phyloP scores from a whole-genome alignment of 2,329 filamentous ascomycete species.

The Colletotrichum endophyticum region DNA sequence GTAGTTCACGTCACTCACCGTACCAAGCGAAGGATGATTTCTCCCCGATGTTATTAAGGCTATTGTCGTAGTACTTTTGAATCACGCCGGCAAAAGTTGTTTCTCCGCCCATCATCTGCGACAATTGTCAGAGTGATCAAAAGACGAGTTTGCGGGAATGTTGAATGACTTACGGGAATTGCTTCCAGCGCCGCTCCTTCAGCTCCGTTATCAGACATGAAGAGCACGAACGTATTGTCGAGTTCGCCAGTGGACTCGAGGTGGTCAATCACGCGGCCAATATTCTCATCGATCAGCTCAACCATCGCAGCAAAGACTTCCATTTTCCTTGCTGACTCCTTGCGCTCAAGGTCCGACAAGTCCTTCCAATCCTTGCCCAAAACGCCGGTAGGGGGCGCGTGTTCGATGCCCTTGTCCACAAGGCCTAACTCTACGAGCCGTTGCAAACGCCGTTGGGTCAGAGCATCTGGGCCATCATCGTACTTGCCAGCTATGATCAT shows the following conservation, averaged over 20 bases:
- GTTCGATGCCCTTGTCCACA: conserved; percentile 33
- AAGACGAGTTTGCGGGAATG: background rate
- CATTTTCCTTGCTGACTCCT: conserved; percentile 33
- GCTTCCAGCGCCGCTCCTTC: conserved; percentile 26
- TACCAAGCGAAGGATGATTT: conserved; percentile 56
- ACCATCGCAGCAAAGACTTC: conserved; percentile 63
- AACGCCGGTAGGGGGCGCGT: conserved; percentile 12
- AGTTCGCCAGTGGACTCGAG: conserved; percentile 53
- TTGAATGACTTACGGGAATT: background rate
- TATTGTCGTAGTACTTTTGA: conserved; percentile 60
- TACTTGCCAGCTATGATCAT: conserved; percentile 24
- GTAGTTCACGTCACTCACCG: conserved; percentile 29
- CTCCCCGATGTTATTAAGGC: conserved; percentile 55
- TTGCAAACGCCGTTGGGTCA: conserved; percentile 47
- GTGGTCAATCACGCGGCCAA: conserved; percentile 57
- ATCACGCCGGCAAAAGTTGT: conserved; percentile 35
- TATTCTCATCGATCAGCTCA: conserved; percentile 56
- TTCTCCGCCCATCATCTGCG: conserved; percentile 2
- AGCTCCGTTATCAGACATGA: conserved; percentile 57
- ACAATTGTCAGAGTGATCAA: background rate
- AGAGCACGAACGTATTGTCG: conserved; percentile 58
- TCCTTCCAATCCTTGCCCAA: conserved; percentile 5
- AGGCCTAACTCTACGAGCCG: conserved; percentile 46
- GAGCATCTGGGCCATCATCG: conserved; percentile 45
- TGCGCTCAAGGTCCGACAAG: conserved; percentile 14